Evolutionary conservation across 2,329 filamentous ascomycete genomes (phyloP), one percentile per base, ranked within the genome.

Genomic region (Xylariomycetidae sp.): DNA sequence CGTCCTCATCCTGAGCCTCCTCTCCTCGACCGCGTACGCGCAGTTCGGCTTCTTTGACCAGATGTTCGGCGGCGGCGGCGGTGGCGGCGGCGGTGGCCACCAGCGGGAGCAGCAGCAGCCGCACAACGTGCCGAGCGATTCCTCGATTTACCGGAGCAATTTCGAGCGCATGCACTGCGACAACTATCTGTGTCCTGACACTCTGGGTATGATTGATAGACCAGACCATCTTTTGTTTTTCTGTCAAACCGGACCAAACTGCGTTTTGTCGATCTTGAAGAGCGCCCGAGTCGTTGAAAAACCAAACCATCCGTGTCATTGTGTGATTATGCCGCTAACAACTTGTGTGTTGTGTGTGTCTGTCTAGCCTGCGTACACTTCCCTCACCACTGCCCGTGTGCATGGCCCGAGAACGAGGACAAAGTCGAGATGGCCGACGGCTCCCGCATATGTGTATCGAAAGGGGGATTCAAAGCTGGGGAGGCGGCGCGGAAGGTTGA

Each of bases 41-140:
- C 90, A 97, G 64, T 97, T 97, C 61, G 84, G 87, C 57, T 95
- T 98, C 75, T 98, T 97, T 65, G 89, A 96, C 59, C 88, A 97
- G 53, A 95, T 97, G 87, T 97, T 98, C 60, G 74, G 79, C 49
- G 77, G 77, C 46, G 70, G 71, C 39, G 64, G 64, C 41, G n/a
- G n/a, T n/a, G n/a, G n/a, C n/a, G 59, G 58, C 28, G 58, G 56
- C 28, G 54, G 29, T 4, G 31, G 55, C 13, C 64, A 69, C 10
- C 69, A 76, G 37, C 73, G 78, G 45, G 62, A 74, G 30, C 59
- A 66, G 28, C 74, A 77, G 36, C 71, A 81, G 47, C 77, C 77
- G 16, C 82, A 87, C 52, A 92, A 96, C 58, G 86, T 85, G 17
- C 76, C 86, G 3, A 94, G 86, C 53, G 90, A 97, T 63, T 84